Evolutionary conservation across 1,139 yeast genomes (phyloP), one percentile per base, ranked within the genome.

Genomic region (Magnusiomyces suaveolens): DNA sequence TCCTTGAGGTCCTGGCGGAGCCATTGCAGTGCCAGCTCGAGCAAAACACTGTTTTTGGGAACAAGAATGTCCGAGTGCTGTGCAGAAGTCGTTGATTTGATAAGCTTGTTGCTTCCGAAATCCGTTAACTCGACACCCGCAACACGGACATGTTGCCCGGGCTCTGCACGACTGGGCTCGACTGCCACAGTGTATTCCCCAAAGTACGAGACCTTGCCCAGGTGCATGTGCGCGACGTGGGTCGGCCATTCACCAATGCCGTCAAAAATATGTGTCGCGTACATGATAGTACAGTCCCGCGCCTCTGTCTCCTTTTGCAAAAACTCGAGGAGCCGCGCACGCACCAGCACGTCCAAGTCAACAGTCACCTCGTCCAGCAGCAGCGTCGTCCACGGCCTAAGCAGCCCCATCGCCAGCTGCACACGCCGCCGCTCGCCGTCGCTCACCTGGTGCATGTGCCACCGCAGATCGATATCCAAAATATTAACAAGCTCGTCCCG

Each of bases 361-460:
- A 92, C 96, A 0, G 98, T 92, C 33, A 92, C 97, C 67, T 92
- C 98, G 68, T 92, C 98, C 50, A 92, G 73, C 24, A 92, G 72
- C 39, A 92, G 71, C 24, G 89, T 76, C 57, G 80, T 81, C 96
- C 97, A 92, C 2, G 97, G 97, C 63, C 85, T 83, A 59, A 90
- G 71, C 53, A 92, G 74, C 0, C 98, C 98, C 96, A 92, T 89
- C 44, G 84, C 88, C 58, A 92, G 73, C 66, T 92, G 98, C 1
- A 92, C 97, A 56, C 98, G 75, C 61, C 98, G 77, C 58, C 97
- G 78, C 68, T 92, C 97, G 32, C 98, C 98, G 68, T 92, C 98
- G 51, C 95, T 84, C 49, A 90, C 83, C 50, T 79, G 80, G 62
- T 87, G 87, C 97, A 92, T 90, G 61, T 90, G 81, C 98, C 98